Evolutionary conservation across 2,329 filamentous ascomycete species (phyloP), one percentile per base, ranked within the genome.

Genomic region (Trichophyton equinum): DNA sequence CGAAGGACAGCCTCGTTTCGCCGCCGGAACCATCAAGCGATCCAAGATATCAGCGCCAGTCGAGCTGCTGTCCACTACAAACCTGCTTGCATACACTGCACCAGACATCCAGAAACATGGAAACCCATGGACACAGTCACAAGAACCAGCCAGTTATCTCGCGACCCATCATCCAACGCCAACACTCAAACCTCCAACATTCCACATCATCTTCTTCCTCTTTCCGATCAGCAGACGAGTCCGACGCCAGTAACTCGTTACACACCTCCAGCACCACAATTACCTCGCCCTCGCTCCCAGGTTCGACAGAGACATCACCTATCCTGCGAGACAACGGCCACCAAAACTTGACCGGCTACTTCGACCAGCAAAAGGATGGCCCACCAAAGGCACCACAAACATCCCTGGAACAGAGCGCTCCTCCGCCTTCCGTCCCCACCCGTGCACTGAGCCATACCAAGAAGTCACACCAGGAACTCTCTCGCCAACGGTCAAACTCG

Each of bases 61-160:
- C 59, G 86, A 91, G 74, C 81, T 99, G 64, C 79, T 96, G 57
- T 95, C 94, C 62, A 96, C 92, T 4, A 97, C 94, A 67, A 99
- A 97, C 75, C 90, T 95, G 82, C 85, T 96, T 60, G 91, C 90
- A 6, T 96, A 96, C 81, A 92, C 92, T 71, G 91, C 94, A 8
- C 92, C 92, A 58, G 88, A 96, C 71, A 85, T 96, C 64, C 61
- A 58, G 5, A n/a, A 27, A 46, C 61, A 58, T 49, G 25, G 27
- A n/a, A 20, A 38, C 13, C 13, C 36, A n/a, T 44, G 36, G 18
- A 22, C 61, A 62, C 61, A 30, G 57, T 77, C 27, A 36, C 25
- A 55, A 55, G 51, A 18, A 20, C 51, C 51, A 27, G n/a, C 49
- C 49, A 9, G n/a, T 36, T 13, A 78, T 51, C 73, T 36, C 40